These are phyloP conservation scores for Colletotrichum sp. DNA, from an alignment of 2,329 filamentous ascomycete genomes.

Conservation along the genomic window DNA sequence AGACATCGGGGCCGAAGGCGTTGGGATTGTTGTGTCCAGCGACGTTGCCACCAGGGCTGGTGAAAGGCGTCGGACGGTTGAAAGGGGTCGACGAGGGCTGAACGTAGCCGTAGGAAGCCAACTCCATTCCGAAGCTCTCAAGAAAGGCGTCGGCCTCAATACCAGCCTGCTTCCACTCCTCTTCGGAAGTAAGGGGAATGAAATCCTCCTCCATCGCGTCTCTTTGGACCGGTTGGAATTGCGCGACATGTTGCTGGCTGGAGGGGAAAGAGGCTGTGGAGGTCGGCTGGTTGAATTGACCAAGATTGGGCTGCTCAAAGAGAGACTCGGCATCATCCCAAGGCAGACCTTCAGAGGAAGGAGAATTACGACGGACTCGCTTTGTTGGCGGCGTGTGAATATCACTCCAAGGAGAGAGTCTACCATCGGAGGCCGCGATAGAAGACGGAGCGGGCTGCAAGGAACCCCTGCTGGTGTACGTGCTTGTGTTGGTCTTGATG, in stretches of 20 bases:
- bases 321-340: background rate
- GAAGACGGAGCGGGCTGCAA: background rate
- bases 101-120: background rate
- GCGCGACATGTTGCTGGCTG: background rate
- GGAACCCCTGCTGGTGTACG: background rate
- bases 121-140: background rate
- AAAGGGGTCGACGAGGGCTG: no score
- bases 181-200: background rate
- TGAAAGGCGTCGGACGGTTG: background rate
- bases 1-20: background rate
- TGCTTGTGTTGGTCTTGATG: background rate
- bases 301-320: background rate
- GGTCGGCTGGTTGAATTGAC: background rate
- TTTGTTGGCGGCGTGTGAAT: constrained; percentile 16
- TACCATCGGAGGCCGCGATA: constrained; percentile 14
- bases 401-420: constrained; percentile 30
- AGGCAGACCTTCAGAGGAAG: background rate
- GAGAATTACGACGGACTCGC: background rate
- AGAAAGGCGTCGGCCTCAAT: background rate
- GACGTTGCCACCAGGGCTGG: background rate
- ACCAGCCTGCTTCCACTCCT: background rate
- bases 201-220: background rate
- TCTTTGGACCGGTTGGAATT: background rate
- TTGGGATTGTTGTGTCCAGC: background rate
- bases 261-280: background rate